These are phyloP conservation scores for Helicosporidium sp. DNA, from an alignment of 139 green algal genomes.

Conservation along the genomic window DNA sequence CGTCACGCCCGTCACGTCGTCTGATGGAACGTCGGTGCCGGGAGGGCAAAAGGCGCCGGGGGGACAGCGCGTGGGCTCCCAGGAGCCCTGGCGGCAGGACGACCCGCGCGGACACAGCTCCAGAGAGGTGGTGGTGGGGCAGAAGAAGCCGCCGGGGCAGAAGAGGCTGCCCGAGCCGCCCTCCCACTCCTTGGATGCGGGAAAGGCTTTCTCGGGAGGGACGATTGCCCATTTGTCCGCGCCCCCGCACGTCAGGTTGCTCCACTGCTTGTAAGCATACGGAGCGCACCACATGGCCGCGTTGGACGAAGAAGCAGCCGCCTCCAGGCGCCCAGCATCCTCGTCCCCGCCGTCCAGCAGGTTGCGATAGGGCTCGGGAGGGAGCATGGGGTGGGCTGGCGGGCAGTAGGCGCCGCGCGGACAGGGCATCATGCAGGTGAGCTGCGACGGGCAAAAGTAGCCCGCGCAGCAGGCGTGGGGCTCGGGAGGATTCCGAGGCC, in stretches of 20 bases:
- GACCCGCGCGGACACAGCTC: constrained; percentile 15
- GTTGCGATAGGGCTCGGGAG: constrained; percentile 11
- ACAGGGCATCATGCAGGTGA: constrained; percentile 32
- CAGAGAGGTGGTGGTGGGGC: constrained; percentile 23
- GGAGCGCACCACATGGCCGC: constrained; percentile 34
- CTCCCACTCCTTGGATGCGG: constrained; percentile 11
- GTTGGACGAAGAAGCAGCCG: no score
- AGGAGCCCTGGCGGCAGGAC: constrained; percentile 27
- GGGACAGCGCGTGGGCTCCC: constrained; percentile 17
- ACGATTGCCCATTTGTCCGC: constrained; percentile 39
- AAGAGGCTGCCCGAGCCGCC: constrained; percentile 19
- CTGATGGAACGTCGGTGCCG: constrained; percentile 15
- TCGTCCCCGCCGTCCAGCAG: neutral
- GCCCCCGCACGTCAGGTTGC: constrained; percentile 25
- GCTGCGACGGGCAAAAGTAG: constrained; percentile 23
- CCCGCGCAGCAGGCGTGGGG: constrained; percentile 20
- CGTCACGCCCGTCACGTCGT: constrained; percentile 19
- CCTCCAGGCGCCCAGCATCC: no score
- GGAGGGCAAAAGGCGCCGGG: constrained; percentile 19
- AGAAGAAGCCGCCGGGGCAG: constrained; percentile 24
- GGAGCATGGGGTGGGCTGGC: constrained; percentile 9
- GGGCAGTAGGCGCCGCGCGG: constrained; percentile 22
- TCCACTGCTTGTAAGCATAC: constrained; percentile 31
- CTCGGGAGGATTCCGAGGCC: neutral
- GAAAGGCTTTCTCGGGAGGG: constrained; percentile 19